phyloP scores from a whole-genome alignment of 768 basidiomycete genomes.

The Pulveroboletus frians region DNA sequence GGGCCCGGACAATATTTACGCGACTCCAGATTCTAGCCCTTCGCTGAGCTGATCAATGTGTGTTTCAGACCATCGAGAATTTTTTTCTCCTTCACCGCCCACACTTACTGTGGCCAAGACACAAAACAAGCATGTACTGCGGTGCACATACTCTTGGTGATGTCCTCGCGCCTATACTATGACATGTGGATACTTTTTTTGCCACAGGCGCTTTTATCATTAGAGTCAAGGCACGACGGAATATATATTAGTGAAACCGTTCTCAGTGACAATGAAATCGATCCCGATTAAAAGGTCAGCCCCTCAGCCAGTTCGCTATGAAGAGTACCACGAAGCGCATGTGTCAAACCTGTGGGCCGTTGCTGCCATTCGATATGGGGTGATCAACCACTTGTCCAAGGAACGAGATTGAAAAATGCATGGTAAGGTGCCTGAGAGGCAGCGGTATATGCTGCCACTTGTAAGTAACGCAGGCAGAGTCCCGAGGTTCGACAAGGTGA shows the following conservation, averaged over 20 bases:
- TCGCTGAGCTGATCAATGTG: neutral
- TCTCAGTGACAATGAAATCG: constrained; percentile 49
- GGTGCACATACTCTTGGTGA: constrained; percentile 39
- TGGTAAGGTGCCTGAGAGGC: neutral
- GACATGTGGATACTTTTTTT: constrained; percentile 52
- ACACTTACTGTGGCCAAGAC: neutral
- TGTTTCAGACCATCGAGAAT: neutral
- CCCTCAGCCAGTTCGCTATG: constrained; percentile 25
- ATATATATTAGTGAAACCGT: constrained; percentile 46
- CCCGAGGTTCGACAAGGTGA: neutral
- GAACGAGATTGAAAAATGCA: neutral
- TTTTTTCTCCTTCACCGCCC: constrained; percentile 1
- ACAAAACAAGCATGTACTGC: neutral
- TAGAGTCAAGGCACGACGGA: constrained; percentile 50
- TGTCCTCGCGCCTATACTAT: constrained; percentile 36
- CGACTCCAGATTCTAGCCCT: too few relatives aligned
- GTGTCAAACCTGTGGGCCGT: constrained; percentile 25
- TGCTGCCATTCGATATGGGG: neutral
- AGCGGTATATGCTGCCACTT: neutral
- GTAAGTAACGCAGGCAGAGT: neutral
- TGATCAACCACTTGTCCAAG: neutral
- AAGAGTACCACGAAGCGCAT: constrained; percentile 18
- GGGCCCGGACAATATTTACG: neutral
- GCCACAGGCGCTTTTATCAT: constrained; percentile 55
- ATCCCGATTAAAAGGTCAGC: constrained; percentile 51